Base-by-base conservation (phyloP, 179 eudicot species). In the Silene noctiflora region DNA sequence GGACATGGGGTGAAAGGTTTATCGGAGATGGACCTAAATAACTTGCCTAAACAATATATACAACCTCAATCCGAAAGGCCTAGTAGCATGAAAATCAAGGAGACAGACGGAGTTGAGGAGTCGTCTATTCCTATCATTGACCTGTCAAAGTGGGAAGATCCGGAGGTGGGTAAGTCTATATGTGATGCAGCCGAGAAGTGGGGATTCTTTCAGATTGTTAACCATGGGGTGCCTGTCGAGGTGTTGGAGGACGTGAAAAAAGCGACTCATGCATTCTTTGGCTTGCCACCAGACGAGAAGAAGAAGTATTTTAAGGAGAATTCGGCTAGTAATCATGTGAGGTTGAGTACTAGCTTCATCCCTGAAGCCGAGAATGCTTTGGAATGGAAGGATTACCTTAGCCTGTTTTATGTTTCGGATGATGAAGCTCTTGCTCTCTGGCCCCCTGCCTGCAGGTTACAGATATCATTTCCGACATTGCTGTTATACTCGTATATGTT, bases 361-460 rank as follows among this genome's bases (percentile, higher is more conserved):
- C 88, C 88, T 20, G 74, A 79, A 63, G 90, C 85, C 9, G 88
- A 87, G 76, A 81, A 74, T 51, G 81, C 86, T 22, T 46, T 87
- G 74, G 90, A 87, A 79, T 87, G 90, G 90, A 87, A 85, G 83
- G 88, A 87, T 81, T 87, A 83, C 60, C 83, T 87, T 21, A 80
- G 89, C 76, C 78, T 86, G 27, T 84, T 84, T 73, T 86, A 82
- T 79, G 80, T 84, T 25, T 80, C 80, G 17, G 82, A 80, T 20
- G 74, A 84, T 2, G 85, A 80, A 77, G 74, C 83, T 70, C 67
- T 78, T 58, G 74, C 69, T 19, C 71, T 82, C 4, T 87, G 90
- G 90, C 90, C 88, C 16, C 20, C 84, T 56, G 74, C 78, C 8
- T 84, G 87, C 83, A 85, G 82, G 90, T 83, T 67, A 44, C 51